Base-by-base conservation (phyloP, 768 basidiomycete species). In the Calocera cornea region DNA sequence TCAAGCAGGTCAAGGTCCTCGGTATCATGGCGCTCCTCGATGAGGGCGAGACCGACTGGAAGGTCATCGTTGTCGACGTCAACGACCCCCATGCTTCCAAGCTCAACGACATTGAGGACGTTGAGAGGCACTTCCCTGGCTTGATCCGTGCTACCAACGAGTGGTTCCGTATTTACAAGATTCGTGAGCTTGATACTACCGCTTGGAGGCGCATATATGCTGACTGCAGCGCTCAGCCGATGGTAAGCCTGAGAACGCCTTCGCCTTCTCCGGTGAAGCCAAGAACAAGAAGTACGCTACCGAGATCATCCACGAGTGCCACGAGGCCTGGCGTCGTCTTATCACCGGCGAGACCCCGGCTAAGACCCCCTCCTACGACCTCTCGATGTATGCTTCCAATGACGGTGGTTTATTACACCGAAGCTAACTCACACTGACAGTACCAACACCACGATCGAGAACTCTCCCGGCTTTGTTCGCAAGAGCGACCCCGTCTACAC, bases 11-110 rank as follows among this genome's bases (percentile, higher is more conserved):
- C 86, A 99, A 99, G 83, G 90, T 99, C 71, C 91, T 99, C 74
- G 97, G 97, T 70, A 95, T 98, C 85, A 98, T 98, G 95, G 97
- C 97, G 68, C 83, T 98, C 68, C 87, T 98, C 72, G 97, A 99
- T 76, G 97, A 98, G 77, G 97, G 97, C 73, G 97, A 98, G 82
- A 98, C 97, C 71, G 97, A 98, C 82, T 99, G 97, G 97, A 99
- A 99, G 80, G 91, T 99, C 81, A 86, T 99, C 78, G 97, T 95
- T 76, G 92, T 98, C 71, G 97, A 98, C 76, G 85, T 97, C 70
- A 85, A 86, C 72, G 97, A 98, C 77, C 95, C 97, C 47, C 87
- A 98, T 69, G 97, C 97, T 17, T 82, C 90, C 75, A 92, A 95
- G 79, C 84, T 99, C 75, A 99, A 98, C 79, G 97, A 99, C 78